Conservation (phyloP, 1,284 basidiomycete genomes). For the Rhodotorula glutinis region DNA sequence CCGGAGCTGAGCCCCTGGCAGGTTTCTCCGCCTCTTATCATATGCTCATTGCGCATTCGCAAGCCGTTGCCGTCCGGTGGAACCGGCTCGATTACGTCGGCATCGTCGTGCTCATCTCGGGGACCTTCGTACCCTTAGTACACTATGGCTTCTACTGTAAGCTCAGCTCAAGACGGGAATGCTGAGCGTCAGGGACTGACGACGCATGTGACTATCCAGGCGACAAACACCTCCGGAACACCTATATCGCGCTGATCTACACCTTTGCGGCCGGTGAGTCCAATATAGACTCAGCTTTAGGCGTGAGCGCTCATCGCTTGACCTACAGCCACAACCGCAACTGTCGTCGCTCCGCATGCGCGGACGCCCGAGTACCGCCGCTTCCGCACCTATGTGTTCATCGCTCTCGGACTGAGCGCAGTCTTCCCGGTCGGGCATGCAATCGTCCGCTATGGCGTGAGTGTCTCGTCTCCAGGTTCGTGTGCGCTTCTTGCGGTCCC, state of each 20-base stretch:
- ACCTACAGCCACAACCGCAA: constrained; percentile 27
- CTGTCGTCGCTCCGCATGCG: constrained; percentile 36
- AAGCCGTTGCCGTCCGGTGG: constrained; percentile 31
- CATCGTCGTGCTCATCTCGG: constrained; percentile 40
- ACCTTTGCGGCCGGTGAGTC: constrained; percentile 23
- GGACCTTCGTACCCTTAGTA: constrained; percentile 36
- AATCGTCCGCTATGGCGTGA: constrained; percentile 28
- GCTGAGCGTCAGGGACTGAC: background rate
- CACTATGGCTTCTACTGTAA: constrained; percentile 41
- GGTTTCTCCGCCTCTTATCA: constrained; percentile 41
- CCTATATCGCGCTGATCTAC: constrained; percentile 40
- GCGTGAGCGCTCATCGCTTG: background rate
- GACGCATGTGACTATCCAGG: background rate
- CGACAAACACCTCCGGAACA: constrained; percentile 29
- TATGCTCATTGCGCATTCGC: constrained; percentile 36
- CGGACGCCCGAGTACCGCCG: constrained; percentile 38
- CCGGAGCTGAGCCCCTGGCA: background rate
- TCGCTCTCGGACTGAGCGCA: constrained; percentile 36
- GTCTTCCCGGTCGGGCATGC: constrained; percentile 40
- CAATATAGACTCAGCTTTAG: background rate
- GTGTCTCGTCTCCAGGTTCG: background rate
- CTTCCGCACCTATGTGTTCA: constrained; percentile 39
- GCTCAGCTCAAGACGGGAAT: background rate
- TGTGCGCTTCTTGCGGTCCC: no score
- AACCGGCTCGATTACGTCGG: constrained; percentile 43